A percentile compares a stretch with the other conserved stretches of the same genome.
Conservation (phyloP, 441 rosid genomes). For the Erodium chrysanthum region DNA sequence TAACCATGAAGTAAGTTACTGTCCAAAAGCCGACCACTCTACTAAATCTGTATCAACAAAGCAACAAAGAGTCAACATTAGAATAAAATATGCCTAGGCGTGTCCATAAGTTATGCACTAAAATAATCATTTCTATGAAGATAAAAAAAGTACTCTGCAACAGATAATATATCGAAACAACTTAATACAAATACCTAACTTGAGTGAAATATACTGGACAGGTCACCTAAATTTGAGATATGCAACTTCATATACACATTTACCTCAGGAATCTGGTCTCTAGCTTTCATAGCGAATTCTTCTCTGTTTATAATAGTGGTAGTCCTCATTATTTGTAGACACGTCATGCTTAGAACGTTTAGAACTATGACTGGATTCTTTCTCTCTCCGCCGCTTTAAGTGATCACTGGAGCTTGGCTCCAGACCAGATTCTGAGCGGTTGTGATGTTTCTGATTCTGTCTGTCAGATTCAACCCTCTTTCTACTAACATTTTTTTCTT, state of each 20-base stretch:
- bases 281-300: slow-evolving; percentile 23
- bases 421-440: slow-evolving; percentile 17
- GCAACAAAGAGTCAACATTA: slow-evolving; percentile 29
- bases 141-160: background rate
- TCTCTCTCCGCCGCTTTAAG: slow-evolving; percentile 16
- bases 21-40: slow-evolving; percentile 25
- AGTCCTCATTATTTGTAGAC: slow-evolving; percentile 18
- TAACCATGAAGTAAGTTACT: slow-evolving; percentile 25
- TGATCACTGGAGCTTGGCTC: slow-evolving; percentile 16
- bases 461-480: slow-evolving; percentile 20
- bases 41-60: slow-evolving; percentile 37
- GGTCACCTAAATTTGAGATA: slow-evolving; percentile 23
- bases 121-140: slow-evolving; percentile 16
- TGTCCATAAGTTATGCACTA: slow-evolving; percentile 17
- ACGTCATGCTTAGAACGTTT: slow-evolving; percentile 23
- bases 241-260: slow-evolving; percentile 31
- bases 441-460: slow-evolving; percentile 20
- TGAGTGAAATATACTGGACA: slow-evolving; percentile 23
- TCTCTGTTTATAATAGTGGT: slow-evolving; percentile 19
- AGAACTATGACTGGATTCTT: slow-evolving; percentile 22
- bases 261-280: slow-evolving; percentile 32
- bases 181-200: slow-evolving; percentile 24
- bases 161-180: slow-evolving; percentile 15
- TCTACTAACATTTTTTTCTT: slow-evolving; percentile 22
- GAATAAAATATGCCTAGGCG: slow-evolving; percentile 15